Conservation (phyloP, 176 grass and related monocot genomes). For the Carex scoparia region DNA sequence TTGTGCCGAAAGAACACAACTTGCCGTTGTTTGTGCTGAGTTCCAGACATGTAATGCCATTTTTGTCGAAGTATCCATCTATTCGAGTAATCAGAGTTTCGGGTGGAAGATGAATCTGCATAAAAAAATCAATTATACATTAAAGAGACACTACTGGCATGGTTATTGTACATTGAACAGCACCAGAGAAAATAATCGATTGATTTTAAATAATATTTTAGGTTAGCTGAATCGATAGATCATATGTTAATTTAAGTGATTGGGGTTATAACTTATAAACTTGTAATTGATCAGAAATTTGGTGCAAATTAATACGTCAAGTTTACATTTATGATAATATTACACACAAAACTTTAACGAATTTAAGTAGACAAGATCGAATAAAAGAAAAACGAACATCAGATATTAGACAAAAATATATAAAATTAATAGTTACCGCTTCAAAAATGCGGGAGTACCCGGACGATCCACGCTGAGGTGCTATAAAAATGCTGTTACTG, state of each 20-base stretch:
- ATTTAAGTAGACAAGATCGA: not conserved
- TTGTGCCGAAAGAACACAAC: slow-evolving; percentile 2
- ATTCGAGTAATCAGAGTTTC: slow-evolving; percentile 25
- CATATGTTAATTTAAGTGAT: not conserved
- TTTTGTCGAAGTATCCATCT: slow-evolving; percentile 21
- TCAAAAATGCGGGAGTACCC: slow-evolving; percentile 6
- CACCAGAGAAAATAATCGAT: not conserved
- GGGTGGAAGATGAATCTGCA: slow-evolving; percentile 15
- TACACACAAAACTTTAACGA: not conserved
- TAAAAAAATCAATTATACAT: not conserved
- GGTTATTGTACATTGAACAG: not conserved
- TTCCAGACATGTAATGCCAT: not conserved
- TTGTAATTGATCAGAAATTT: not conserved
- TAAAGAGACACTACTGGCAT: not conserved
- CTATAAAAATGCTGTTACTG: not conserved
- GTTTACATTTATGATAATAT: too few species aligned
- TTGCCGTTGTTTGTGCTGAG: slow-evolving; percentile 20
- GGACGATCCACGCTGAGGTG: not conserved
- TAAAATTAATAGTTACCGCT: slow-evolving; percentile 24
- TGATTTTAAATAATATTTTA: not conserved
- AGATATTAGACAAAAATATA: not conserved
- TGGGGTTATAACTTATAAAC: not conserved
- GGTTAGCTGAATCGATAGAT: not conserved
- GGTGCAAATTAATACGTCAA: too few species aligned
- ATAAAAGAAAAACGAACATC: not conserved